Conservation (phyloP, 2,329 filamentous ascomycete genomes). For the Ceratocystis papillata region DNA sequence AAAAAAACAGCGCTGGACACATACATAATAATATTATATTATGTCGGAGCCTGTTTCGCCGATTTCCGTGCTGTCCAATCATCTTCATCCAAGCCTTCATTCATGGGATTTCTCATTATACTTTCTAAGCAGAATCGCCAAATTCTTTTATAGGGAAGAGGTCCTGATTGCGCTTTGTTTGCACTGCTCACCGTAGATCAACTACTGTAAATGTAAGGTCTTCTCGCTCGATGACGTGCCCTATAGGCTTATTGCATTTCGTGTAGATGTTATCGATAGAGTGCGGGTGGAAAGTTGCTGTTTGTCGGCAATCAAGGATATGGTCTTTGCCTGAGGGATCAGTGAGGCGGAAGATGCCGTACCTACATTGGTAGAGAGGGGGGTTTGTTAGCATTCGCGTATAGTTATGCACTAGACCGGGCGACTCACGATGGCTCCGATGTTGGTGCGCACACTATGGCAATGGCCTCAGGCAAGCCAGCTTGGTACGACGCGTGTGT, state of each 20-base stretch:
- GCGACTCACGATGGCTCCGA: constrained; percentile 59
- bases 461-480: constrained; percentile 92
- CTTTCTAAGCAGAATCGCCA: background rate
- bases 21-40: background rate
- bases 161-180: background rate
- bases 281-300: constrained; percentile 74
- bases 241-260: constrained; percentile 53
- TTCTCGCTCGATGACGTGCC: constrained; percentile 59
- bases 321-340: constrained; percentile 81
- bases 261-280: constrained; percentile 62
- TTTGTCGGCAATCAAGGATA: constrained; percentile 67
- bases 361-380: constrained; percentile 39
- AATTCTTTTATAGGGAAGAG: background rate
- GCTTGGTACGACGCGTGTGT: constrained; percentile 91
- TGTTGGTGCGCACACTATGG: constrained; percentile 86
- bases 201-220: constrained; percentile 51
- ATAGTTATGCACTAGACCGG: background rate
- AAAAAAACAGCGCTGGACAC: background rate
- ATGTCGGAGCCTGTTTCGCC: background rate
- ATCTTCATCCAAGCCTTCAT: no score
- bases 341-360: constrained; percentile 85
- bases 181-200: constrained; percentile 39
- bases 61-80: background rate
- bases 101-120: background rate
- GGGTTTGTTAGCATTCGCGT: constrained; percentile 17